Evolutionary conservation across 129 eudicot genomes (phyloP), one percentile per base, ranked within the genome.

Genomic region (Tanacetum coccineum): DNA sequence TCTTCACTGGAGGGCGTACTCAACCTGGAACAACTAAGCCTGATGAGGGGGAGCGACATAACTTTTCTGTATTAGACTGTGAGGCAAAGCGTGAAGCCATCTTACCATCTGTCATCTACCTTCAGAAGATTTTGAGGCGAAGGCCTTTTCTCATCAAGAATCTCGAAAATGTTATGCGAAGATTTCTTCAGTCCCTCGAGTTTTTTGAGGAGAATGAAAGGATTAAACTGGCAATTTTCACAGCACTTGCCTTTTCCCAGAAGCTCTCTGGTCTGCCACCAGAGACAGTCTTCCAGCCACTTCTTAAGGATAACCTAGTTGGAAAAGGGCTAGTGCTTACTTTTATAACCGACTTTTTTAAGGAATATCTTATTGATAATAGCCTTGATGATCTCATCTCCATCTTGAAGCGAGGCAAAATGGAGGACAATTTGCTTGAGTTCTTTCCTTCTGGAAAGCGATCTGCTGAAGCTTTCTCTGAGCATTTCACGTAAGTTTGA

Each of bases 181-280:
- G 87, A 67, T 87, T 89, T 77, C 82, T 94, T 64, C 99, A 94
- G 86, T 94, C 99, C 21, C 79, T 94, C 61, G 99, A 94, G 76
- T 96, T 94, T 39, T 89, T 94, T 1, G 95, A 94, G 79, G 97
- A 89, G 53, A 84, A 94, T 74, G 99, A 89, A 70, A 79, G 93
- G 68, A 89, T 79, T 78, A 94, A 94, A 71, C 85, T 94, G 68
- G 96, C 97, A 15, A 89, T 94, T 55, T 94, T 94, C 78, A 84
- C 99, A 11, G 99, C 99, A 18, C 97, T 94, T 71, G 93, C 99
- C 28, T 94, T 94, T 63, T 89, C 99, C 20, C 99, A 94, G 90
- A 94, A 89, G 71, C 83, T 94, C 66, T 94, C 99, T 0, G 95
- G 99, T 64, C 80, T 94, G 49, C 97, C 95, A 13, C 99, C 99